A percentile compares a stretch with the other conserved stretches of the same genome.
Evolutionary conservation across 2,329 filamentous ascomycete genomes (phyloP).

Genomic region (Nakataea oryzae): DNA sequence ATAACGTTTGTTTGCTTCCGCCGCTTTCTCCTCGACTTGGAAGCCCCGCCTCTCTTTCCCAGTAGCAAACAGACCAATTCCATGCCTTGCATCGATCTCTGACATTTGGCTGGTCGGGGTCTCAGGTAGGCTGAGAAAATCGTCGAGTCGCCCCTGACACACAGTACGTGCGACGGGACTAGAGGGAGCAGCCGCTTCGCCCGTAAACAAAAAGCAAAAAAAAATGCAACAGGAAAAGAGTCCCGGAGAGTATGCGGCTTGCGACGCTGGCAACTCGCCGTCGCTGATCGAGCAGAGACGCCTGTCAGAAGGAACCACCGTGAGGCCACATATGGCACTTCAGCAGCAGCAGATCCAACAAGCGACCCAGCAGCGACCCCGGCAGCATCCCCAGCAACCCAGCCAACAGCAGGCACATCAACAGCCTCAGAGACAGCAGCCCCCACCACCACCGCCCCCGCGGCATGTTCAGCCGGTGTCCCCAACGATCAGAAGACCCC

Average conservation of each 20-base stretch:
- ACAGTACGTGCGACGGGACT: neutral
- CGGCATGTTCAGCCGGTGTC: too few species aligned
- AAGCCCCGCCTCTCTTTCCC: neutral
- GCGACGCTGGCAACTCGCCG: too few species aligned
- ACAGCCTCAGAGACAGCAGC: too few species aligned
- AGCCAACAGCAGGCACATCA: too few species aligned
- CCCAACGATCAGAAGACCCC: too few species aligned
- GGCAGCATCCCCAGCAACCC: neutral
- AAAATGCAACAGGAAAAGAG: neutral
- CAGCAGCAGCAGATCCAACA: too few species aligned
- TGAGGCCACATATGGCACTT: neutral
- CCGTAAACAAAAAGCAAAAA: neutral
- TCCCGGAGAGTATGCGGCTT: neutral
- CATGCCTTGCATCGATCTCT: neutral
- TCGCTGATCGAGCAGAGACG: neutral
- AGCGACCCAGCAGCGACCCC: too few species aligned
- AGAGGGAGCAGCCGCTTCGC: neutral
- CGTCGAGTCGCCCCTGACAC: neutral
- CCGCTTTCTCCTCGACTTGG: neutral
- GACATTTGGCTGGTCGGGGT: neutral
- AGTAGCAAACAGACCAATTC: neutral
- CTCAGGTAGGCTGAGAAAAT: neutral
- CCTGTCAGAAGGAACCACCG: neutral
- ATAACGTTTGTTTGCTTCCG: too few species aligned
- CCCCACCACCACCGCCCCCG: too few species aligned